phyloP scores from a whole-genome alignment of 2,329 filamentous ascomycete genomes.

The Colletotrichum sp. region DNA sequence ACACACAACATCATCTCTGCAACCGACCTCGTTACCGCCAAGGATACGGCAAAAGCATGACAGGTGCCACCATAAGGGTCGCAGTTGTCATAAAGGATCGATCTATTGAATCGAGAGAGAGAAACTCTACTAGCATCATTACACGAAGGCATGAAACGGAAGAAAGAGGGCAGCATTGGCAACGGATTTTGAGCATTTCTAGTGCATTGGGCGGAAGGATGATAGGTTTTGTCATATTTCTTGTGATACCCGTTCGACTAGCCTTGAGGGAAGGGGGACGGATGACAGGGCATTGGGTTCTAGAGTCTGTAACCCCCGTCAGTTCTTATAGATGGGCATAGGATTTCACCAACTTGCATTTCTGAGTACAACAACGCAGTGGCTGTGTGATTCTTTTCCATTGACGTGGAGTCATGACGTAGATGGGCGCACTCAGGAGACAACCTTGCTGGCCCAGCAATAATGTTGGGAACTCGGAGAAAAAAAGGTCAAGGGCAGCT shows the following conservation, averaged over 20 bases:
- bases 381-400: not conserved
- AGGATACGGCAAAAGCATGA: not conserved
- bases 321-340: not conserved
- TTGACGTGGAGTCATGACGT: not conserved
- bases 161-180: not conserved
- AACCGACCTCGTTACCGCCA: not conserved
- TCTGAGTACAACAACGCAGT: not conserved
- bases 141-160: not conserved
- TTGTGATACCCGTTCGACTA: slow-evolving; percentile 20
- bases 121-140: not conserved
- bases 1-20: not conserved
- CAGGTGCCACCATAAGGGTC: not conserved
- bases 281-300: not conserved
- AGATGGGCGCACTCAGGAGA: not conserved
- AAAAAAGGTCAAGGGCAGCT: not conserved
- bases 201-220: not conserved
- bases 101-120: not conserved
- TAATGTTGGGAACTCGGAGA: not conserved
- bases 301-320: not conserved
- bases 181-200: slow-evolving; percentile 8
- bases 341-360: not conserved
- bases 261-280: not conserved
- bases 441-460: not conserved
- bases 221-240: not conserved
- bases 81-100: not conserved